phyloP scores from a whole-genome alignment of 345 rosid species.

The Euphorbia lathyris region DNA sequence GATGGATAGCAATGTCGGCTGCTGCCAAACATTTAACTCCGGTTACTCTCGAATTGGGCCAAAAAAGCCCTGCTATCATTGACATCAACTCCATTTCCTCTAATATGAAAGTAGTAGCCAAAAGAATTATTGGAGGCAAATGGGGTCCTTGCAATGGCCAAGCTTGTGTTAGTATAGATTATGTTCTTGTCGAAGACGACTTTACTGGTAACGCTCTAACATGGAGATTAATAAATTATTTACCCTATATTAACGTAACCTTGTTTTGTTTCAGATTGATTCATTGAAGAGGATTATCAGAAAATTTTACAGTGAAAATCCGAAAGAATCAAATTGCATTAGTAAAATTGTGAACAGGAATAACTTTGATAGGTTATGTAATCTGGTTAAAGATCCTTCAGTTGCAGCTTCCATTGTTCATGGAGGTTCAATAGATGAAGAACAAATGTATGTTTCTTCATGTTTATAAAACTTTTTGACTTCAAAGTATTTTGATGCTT shows the following conservation, averaged over 20 bases:
- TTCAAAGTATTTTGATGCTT: neutral
- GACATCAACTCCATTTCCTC: conserved; percentile 45
- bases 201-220: conserved; percentile 41
- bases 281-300: conserved; percentile 40
- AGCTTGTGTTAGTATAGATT: conserved; percentile 73
- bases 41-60: conserved; percentile 84
- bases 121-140: conserved; percentile 77
- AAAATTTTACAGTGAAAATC: conserved; percentile 58
- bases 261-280: conserved; percentile 53
- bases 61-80: conserved; percentile 71
- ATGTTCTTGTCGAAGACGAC: conserved; percentile 61
- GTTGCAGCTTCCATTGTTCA: conserved; percentile 55
- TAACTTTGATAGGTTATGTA: conserved; percentile 54
- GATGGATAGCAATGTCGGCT: conserved; percentile 61
- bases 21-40: conserved; percentile 87
- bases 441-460: conserved; percentile 42
- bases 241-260: too few relatives aligned
- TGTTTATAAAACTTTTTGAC: neutral
- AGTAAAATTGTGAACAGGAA: conserved; percentile 49
- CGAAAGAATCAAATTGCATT: conserved; percentile 46
- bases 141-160: conserved; percentile 86
- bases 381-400: conserved; percentile 53
- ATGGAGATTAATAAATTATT: too few relatives aligned
- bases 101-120: conserved; percentile 47
- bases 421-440: conserved; percentile 70